Evolutionary conservation across 768 basidiomycete species (phyloP).

Genomic region (Mycena galopus): DNA sequence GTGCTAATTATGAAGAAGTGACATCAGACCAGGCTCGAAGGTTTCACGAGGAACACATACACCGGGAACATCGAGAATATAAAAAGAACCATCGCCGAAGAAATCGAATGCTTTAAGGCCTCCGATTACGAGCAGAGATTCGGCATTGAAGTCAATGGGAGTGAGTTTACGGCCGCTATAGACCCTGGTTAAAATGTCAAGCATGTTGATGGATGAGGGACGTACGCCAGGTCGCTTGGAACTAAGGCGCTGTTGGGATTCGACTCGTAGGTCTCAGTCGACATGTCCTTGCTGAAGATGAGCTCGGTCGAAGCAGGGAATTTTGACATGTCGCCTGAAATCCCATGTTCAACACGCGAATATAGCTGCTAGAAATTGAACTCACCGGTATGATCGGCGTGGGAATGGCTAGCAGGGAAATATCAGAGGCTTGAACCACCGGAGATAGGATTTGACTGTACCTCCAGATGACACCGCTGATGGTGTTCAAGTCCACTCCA

Average conservation of each 20-base stretch:
- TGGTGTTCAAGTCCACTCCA: neutral
- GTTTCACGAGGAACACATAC: neutral
- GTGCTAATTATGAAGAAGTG: neutral
- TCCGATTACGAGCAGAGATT: neutral
- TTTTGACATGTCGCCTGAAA: neutral
- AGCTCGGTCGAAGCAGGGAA: neutral
- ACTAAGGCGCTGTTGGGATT: neutral
- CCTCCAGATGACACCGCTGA: neutral
- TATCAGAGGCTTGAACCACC: neutral
- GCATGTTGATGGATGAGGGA: neutral
- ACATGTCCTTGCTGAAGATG: neutral
- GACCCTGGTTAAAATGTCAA: accelerated
- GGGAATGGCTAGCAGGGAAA: neutral
- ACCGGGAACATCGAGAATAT: neutral
- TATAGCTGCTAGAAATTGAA: neutral
- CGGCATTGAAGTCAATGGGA: neutral
- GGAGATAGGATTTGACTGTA: neutral
- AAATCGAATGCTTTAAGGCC: neutral
- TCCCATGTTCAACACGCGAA: neutral
- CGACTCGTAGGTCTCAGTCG: neutral
- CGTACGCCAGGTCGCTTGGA: neutral
- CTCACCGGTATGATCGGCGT: neutral
- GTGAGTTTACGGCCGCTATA: neutral
- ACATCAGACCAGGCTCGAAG: too few relatives aligned
- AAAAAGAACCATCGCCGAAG: neutral